Evolutionary conservation across 768 basidiomycete species (phyloP), one percentile per base, ranked within the genome.

Genomic region (Fibroporia radiculosa): DNA sequence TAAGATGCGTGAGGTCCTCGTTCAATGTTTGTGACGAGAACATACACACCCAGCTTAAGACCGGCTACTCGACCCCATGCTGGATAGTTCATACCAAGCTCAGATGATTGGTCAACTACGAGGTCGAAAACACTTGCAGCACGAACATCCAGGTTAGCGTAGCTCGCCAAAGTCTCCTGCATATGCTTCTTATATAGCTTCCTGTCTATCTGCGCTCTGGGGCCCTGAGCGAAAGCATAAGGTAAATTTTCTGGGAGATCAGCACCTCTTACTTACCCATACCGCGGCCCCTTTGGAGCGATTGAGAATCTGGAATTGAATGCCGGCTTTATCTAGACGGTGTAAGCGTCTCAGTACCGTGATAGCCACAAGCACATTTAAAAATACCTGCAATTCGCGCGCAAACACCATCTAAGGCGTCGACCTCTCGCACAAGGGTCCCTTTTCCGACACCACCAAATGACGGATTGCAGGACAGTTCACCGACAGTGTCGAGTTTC

Each of bases 361-460:
- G 4, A 5, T 8, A 12, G 20, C 16, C 8, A 16, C 23, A 11
- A 14, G 33, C 1, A 12, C 22, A 1, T 16, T 22, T 22, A 20
- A 10, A 61, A 75, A 40, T 49, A 85, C 91, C 90, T 50, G 86
- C 75, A n/a, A 91, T 77, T 34, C 69, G 69, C 1, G 86, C 92
- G 71, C 90, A 91, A 8, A 93, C 57, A 2, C 92, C 92, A 52
- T 91, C 92, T 46, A 95, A 65, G 23, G 92, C 92, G 57, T 95
- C 92, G 4, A 95, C 80, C 61, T 95, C 92, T 33, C 84, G 71
- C n/a, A 93, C 88, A 24, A 95, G 68, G 0, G 84, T 92, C 16
- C 92, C 92, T 64, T 95, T 95, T 4, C 92, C 92, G 3, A 95
- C 81, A 16, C 90, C 90, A 6, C 92, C 92, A 48, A 93, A 84